Percentiles rank a stretch among this genome's conserved stretches.
Evolutionary conservation across 192 early-diverging fungal genomes (phyloP).

Genomic region (Mortierella claussenii): DNA sequence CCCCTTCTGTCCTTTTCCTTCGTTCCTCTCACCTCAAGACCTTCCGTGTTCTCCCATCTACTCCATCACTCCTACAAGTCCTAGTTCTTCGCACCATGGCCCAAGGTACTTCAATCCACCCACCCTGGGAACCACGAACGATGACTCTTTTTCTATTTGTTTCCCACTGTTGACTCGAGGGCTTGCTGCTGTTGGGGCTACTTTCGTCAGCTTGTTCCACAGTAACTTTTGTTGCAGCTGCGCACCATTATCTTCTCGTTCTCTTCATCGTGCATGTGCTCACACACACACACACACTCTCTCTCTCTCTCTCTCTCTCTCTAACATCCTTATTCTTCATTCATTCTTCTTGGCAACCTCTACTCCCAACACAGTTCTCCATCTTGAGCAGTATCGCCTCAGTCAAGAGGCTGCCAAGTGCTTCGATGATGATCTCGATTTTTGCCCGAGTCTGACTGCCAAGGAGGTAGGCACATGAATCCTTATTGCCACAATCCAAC

Average conservation of each 20-base stretch:
- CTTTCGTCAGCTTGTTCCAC: no score
- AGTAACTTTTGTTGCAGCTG: no score
- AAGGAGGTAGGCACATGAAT: conserved; percentile 64
- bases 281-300: not conserved
- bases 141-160: no score
- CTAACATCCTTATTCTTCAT: not conserved
- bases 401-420: conserved; percentile 62
- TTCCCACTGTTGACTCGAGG: not conserved
- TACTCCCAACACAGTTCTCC: conserved; percentile 9
- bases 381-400: conserved; percentile 57
- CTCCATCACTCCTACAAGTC: not conserved
- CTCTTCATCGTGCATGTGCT: not conserved
- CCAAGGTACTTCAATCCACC: not conserved
- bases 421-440: conserved; percentile 69
- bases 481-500: no score
- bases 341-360: not conserved
- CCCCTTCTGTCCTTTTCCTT: not conserved
- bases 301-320: not conserved
- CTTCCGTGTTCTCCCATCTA: not conserved
- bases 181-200: not conserved
- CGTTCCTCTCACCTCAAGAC: not conserved
- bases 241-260: no score
- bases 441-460: conserved; percentile 64
- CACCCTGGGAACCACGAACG: no score
- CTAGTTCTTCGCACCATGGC: not conserved